Conservation (phyloP, 495 filamentous ascomycete genomes). For the Aspergillus ostianus region DNA sequence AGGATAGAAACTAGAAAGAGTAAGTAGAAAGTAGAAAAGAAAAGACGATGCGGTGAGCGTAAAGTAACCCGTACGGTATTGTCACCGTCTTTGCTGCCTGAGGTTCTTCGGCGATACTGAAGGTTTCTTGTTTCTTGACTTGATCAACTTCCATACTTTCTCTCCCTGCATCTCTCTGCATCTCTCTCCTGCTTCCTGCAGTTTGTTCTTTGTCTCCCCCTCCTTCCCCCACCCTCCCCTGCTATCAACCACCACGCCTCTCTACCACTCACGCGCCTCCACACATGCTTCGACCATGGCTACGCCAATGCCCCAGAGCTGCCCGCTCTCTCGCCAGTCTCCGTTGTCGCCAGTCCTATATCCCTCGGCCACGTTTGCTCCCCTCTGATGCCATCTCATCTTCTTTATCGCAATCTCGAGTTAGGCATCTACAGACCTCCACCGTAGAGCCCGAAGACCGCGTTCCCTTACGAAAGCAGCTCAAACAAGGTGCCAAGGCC, state of each 20-base stretch:
- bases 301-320: conserved; percentile 28
- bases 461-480: conserved; percentile 66
- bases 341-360: conserved; percentile 14
- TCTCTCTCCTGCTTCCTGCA: neutral
- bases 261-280: neutral
- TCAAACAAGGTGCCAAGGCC: conserved; percentile 68
- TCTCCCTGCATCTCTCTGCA: too few species aligned
- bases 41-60: neutral
- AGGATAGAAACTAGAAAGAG: neutral
- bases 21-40: neutral
- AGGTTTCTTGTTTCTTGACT: too few species aligned
- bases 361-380: neutral
- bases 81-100: neutral
- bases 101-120: too few species aligned
- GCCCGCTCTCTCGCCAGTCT: conserved; percentile 28
- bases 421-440: conserved; percentile 26
- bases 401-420: conserved; percentile 2
- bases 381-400: neutral
- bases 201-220: neutral
- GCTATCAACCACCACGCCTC: neutral
- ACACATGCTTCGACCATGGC: conserved; percentile 40
- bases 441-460: conserved; percentile 26
- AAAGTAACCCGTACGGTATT: neutral
- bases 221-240: neutral
- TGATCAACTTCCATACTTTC: neutral